phyloP scores from a whole-genome alignment of 305 asterid species.

The Fraxinus sp. region DNA sequence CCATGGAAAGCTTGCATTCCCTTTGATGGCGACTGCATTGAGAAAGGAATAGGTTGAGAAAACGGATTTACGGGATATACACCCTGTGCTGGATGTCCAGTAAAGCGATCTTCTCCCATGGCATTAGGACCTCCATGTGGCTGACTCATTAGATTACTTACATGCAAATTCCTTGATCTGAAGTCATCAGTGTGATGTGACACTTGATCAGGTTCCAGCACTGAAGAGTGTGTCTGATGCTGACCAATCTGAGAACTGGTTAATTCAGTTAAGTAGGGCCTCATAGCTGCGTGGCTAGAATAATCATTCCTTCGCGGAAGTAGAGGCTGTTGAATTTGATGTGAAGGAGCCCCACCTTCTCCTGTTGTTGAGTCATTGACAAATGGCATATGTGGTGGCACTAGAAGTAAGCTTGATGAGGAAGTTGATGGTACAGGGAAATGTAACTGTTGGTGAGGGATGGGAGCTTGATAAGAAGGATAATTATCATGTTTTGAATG shows the following conservation, averaged over 20 bases:
- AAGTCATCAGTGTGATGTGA: conserved; percentile 30
- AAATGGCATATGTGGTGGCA: conserved; percentile 33
- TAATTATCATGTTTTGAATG: conserved; percentile 35
- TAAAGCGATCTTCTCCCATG: conserved; percentile 32
- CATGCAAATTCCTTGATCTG: conserved; percentile 37
- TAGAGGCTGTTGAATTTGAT: conserved; percentile 43
- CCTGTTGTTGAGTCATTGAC: conserved; percentile 28
- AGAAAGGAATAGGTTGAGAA: conserved; percentile 35
- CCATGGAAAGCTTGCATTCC: conserved; percentile 41
- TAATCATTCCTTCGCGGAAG: conserved; percentile 41
- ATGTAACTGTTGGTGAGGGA: conserved; percentile 49
- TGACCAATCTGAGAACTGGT: conserved; percentile 42
- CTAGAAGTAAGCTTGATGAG: conserved; percentile 48
- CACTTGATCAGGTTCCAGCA: conserved; percentile 38
- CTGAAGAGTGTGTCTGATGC: conserved; percentile 42
- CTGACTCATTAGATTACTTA: conserved; percentile 35
- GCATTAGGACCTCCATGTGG: conserved; percentile 33
- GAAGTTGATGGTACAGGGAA: conserved; percentile 45
- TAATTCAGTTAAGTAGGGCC: conserved; percentile 41
- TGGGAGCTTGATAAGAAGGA: conserved; percentile 51
- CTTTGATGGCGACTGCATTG: conserved; percentile 36
- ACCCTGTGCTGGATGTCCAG: conserved; percentile 35
- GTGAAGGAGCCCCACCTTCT: conserved; percentile 39
- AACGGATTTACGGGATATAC: conserved; percentile 33
- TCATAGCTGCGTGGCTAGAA: conserved; percentile 39